Conservation (phyloP, 331 rosid genomes). For the Malus hybrid region DNA sequence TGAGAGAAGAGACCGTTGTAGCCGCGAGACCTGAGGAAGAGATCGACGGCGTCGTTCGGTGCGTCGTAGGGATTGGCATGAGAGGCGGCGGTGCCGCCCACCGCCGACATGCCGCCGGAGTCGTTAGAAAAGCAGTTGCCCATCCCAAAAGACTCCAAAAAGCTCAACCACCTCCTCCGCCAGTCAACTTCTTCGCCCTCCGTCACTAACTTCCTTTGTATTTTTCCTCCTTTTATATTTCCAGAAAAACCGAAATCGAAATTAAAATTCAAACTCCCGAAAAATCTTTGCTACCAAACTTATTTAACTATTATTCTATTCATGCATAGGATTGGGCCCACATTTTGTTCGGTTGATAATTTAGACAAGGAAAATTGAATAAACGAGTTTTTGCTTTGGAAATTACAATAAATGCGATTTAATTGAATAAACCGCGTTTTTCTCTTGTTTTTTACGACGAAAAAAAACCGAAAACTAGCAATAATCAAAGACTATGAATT, state of each 20-base stretch:
- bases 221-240: not conserved
- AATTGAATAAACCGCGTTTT: not conserved
- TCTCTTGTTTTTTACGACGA: no score
- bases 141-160: constrained; percentile 27
- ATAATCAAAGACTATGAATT: not conserved
- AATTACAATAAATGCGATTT: not conserved
- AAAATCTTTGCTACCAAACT: not conserved
- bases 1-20: constrained; percentile 73
- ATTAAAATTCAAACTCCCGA: not conserved
- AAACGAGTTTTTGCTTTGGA: not conserved
- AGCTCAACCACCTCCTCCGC: not conserved
- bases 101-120: constrained; percentile 53
- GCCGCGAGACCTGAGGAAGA: constrained; percentile 70
- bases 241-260: not conserved
- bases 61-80: constrained; percentile 25
- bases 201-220: not conserved
- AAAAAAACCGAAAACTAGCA: not conserved
- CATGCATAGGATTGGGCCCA: not conserved
- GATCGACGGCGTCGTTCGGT: constrained; percentile 67
- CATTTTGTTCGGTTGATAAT: not conserved
- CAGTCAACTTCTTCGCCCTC: not conserved
- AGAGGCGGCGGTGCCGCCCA: constrained; percentile 46
- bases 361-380: not conserved
- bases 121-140: constrained; percentile 92
- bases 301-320: not conserved